Conservation (phyloP, 257 asterid genomes). For the Ballota nigra region DNA sequence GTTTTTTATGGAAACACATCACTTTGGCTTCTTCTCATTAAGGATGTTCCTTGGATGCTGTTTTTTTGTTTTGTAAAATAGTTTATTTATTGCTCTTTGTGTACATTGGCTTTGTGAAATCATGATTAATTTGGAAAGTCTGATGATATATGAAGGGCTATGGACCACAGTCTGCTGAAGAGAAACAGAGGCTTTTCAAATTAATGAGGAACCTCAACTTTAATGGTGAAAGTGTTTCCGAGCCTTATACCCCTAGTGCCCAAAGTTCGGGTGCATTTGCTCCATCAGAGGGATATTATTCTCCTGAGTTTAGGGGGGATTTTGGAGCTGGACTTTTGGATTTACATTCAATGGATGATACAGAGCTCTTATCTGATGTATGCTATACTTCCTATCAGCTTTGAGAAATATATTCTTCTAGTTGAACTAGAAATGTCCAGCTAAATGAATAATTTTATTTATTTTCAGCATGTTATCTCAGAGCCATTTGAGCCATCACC, state of each 20-base stretch:
- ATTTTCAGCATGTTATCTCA: slow-evolving; percentile 80
- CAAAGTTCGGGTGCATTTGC: slow-evolving; percentile 69
- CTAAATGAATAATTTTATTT: slow-evolving; percentile 26
- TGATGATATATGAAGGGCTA: slow-evolving; percentile 59
- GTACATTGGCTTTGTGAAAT: slow-evolving; percentile 8
- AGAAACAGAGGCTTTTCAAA: slow-evolving; percentile 93
- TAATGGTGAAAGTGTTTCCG: slow-evolving; percentile 79
- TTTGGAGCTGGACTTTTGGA: slow-evolving; percentile 97
- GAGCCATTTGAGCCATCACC: slow-evolving; percentile 97
- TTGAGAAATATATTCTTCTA: slow-evolving; percentile 19
- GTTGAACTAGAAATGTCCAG: slow-evolving; percentile 15
- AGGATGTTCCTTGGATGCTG: slow-evolving; percentile 10
- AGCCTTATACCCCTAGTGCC: slow-evolving; percentile 72
- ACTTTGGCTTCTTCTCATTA: not conserved
- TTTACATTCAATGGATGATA: slow-evolving; percentile 97
- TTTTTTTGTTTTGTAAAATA: not conserved
- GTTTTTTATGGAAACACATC: slow-evolving; percentile 8
- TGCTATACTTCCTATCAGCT: slow-evolving; percentile 19
- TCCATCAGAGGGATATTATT: slow-evolving; percentile 61
- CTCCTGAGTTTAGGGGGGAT: slow-evolving; percentile 92
- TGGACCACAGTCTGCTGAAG: slow-evolving; percentile 96
- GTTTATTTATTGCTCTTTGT: not conserved
- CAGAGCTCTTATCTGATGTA: slow-evolving; percentile 98
- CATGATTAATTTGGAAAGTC: slow-evolving; percentile 26
- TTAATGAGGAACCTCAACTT: slow-evolving; percentile 94